Conservation (phyloP, 345 rosid genomes). For the Arabidopsis suecica region DNA sequence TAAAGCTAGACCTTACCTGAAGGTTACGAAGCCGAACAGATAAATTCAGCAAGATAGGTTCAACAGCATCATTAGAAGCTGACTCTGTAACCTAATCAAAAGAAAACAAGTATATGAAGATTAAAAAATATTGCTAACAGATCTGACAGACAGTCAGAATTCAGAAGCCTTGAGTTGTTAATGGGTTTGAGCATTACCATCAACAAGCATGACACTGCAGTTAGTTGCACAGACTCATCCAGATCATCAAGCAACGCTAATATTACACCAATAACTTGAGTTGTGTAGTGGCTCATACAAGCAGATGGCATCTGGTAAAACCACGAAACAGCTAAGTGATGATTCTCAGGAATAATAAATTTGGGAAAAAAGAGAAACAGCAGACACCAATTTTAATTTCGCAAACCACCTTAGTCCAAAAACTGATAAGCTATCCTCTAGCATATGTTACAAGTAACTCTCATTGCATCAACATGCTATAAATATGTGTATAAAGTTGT, state of each 20-base stretch:
- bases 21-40: slow-evolving; percentile 88
- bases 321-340: slow-evolving; percentile 19
- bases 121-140: slow-evolving; percentile 15
- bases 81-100: slow-evolving; percentile 72
- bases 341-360: slow-evolving; percentile 25
- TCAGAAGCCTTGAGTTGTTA: slow-evolving; percentile 23
- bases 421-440: slow-evolving; percentile 10
- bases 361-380: neutral
- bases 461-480: slow-evolving; percentile 17
- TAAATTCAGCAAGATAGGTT: slow-evolving; percentile 82
- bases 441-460: slow-evolving; percentile 5
- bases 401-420: slow-evolving; percentile 1
- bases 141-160: slow-evolving; percentile 22
- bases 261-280: slow-evolving; percentile 85
- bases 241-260: slow-evolving; percentile 89
- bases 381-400: slow-evolving; percentile 10
- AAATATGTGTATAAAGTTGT: slow-evolving; percentile 1
- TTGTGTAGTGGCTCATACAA: slow-evolving; percentile 73
- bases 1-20: slow-evolving; percentile 55
- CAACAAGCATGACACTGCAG: slow-evolving; percentile 88
- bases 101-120: slow-evolving; percentile 22
- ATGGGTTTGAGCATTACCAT: slow-evolving; percentile 54
- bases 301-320: slow-evolving; percentile 77
- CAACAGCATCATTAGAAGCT: slow-evolving; percentile 82
- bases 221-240: slow-evolving; percentile 86